phyloP scores from a whole-genome alignment of 805 yeast genomes.

The Peterozyma xylosa region DNA sequence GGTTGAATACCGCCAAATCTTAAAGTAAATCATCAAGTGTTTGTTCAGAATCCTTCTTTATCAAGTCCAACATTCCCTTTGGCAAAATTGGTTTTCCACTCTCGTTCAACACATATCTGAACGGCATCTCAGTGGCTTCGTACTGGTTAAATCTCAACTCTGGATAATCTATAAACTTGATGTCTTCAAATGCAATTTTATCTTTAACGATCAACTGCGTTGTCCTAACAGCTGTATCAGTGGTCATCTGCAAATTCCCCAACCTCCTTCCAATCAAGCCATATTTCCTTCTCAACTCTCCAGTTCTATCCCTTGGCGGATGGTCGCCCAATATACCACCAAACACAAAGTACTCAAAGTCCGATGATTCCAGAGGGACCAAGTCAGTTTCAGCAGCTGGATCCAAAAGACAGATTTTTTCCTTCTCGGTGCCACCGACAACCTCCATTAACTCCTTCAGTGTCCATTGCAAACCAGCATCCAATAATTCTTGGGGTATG shows the following conservation, averaged over 20 bases:
- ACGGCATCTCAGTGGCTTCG: conserved; percentile 97
- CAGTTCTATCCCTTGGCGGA: conserved; percentile 90
- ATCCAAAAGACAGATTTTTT: conserved; percentile 75
- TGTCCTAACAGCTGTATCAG: conserved; percentile 94
- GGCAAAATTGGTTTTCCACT: conserved; percentile 78
- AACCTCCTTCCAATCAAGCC: conserved; percentile 84
- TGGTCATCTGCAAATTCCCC: conserved; percentile 90
- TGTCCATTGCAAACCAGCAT: conserved; percentile 76
- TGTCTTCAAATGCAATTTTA: conserved; percentile 53
- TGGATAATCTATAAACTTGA: conserved; percentile 86
- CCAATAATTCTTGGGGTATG: conserved; percentile 53
- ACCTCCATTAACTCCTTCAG: conserved; percentile 57
- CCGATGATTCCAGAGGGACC: conserved; percentile 54
- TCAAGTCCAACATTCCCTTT: conserved; percentile 81
- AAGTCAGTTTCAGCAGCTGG: conserved; percentile 79
- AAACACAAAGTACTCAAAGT: conserved; percentile 84
- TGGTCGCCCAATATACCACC: conserved; percentile 97
- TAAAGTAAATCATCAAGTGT: conserved; percentile 61
- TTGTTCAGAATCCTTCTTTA: conserved; percentile 80
- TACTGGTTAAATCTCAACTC: conserved; percentile 81
- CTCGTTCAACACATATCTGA: conserved; percentile 70
- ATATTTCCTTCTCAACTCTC: conserved; percentile 70
- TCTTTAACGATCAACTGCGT: conserved; percentile 73
- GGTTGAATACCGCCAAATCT: no score
- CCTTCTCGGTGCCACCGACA: conserved; percentile 29